phyloP scores from a whole-genome alignment of 2,329 filamentous ascomycete genomes.

The Dactylellina cionopaga region DNA sequence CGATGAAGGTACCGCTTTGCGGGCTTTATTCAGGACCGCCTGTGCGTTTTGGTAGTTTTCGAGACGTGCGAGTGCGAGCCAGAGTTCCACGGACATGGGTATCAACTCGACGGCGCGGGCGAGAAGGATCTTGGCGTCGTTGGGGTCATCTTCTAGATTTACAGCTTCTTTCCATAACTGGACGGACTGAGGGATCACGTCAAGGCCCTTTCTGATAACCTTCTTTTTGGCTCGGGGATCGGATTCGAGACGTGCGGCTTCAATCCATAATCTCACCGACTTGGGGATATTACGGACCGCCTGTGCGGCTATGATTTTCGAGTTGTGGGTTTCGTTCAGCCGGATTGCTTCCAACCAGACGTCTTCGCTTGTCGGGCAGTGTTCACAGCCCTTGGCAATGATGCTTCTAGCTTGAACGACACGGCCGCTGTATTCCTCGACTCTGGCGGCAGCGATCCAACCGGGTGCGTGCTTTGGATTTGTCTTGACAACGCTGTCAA shows the following conservation, averaged over 20 bases:
- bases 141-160: slow-evolving; percentile 89
- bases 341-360: slow-evolving; percentile 96
- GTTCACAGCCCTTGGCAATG: slow-evolving; percentile 85
- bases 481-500: slow-evolving; percentile 97
- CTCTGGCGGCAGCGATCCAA: slow-evolving; percentile 91
- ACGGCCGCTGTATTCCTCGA: slow-evolving; percentile 93
- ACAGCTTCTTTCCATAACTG: slow-evolving; percentile 98
- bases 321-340: slow-evolving; percentile 89
- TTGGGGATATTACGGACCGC: slow-evolving; percentile 91
- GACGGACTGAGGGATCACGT: slow-evolving; percentile 93
- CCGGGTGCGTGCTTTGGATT: slow-evolving; percentile 94
- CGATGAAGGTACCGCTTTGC: slow-evolving; percentile 91
- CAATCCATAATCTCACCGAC: slow-evolving; percentile 90
- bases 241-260: slow-evolving; percentile 90
- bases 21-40: slow-evolving; percentile 91
- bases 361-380: slow-evolving; percentile 93
- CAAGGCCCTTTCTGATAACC: slow-evolving; percentile 88
- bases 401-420: slow-evolving; percentile 87
- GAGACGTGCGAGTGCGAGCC: slow-evolving; percentile 89
- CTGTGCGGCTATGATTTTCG: slow-evolving; percentile 92
- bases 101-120: slow-evolving; percentile 97
- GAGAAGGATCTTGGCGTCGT: slow-evolving; percentile 85
- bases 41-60: slow-evolving; percentile 92
- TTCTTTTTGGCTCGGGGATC: slow-evolving; percentile 87
- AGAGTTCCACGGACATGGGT: slow-evolving; percentile 89